A percentile compares a stretch with the other conserved stretches of the same genome.
phyloP scores from a whole-genome alignment of 2,329 filamentous ascomycete genomes.

The Microdochium nivale region DNA sequence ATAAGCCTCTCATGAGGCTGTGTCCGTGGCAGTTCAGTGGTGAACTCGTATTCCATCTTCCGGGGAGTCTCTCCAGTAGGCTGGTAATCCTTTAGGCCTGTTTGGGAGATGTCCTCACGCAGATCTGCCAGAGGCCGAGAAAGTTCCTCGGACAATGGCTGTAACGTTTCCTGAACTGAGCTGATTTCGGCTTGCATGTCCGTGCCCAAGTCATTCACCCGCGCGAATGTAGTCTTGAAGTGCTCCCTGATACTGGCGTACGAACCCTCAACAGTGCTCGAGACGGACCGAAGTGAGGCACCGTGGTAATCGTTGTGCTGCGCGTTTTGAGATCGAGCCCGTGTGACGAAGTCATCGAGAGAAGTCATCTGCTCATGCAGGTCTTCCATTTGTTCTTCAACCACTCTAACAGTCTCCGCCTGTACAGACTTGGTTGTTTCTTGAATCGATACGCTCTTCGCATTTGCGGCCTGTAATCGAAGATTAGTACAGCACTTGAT shows the following conservation, averaged over 20 bases:
- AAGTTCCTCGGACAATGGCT: constrained; percentile 50
- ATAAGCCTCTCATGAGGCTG: constrained; percentile 35
- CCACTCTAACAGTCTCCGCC: constrained; percentile 79
- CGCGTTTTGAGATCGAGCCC: constrained; percentile 73
- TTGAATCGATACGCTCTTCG: constrained; percentile 77
- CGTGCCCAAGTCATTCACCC: constrained; percentile 59
- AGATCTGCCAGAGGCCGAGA: constrained; percentile 64
- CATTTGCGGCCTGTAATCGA: constrained; percentile 53
- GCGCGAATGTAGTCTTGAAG: constrained; percentile 58
- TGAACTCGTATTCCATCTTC: constrained; percentile 74
- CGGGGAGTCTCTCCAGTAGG: constrained; percentile 81
- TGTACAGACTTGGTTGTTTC: constrained; percentile 80
- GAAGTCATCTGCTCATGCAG: constrained; percentile 84
- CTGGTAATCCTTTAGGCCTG: constrained; percentile 67
- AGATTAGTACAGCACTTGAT: constrained; percentile 13
- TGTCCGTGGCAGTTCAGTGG: constrained; percentile 70
- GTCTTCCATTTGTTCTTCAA: constrained; percentile 80
- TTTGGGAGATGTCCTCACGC: constrained; percentile 56
- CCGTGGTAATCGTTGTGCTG: constrained; percentile 64
- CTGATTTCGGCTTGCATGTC: constrained; percentile 56
- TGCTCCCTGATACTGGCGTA: constrained; percentile 64
- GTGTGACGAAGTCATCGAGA: constrained; percentile 81
- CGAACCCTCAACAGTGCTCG: constrained; percentile 61
- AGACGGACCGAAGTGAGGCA: constrained; percentile 56
- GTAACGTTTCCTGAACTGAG: constrained; percentile 50